Base-by-base conservation (phyloP, 2,329 filamentous ascomycete genomes). In the Epicoccum nigrum region DNA sequence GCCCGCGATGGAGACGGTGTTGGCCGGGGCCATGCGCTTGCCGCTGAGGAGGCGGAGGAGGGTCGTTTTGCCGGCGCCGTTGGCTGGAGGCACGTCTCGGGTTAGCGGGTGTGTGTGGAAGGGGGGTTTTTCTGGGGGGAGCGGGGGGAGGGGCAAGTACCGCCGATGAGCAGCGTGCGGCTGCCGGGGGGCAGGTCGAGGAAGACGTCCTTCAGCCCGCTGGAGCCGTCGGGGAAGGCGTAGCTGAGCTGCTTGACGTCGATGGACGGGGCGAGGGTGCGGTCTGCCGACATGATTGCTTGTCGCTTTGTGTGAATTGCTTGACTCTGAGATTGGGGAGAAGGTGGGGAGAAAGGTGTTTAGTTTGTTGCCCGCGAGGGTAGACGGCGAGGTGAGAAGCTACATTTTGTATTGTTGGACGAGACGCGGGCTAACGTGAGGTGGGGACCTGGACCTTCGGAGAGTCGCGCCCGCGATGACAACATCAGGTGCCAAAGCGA, bases 61-160 rank as follows among this genome's bases (percentile, higher is more conserved):
- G 0, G 94, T 99, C 7, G 94, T 97, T 78, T 99, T 99, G 60
- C 94, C 94, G 16, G 94, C 93, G 58, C 94, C 94, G 74, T 99
- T 99, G 72, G 94, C 84, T 86, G 61, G 13, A n/a, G 28, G 13
- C 1, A 12, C 7, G 12, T 30, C 7, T 25, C 9, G 12, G 28
- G 7, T 30, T 30, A 27, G 23, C 23, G 11, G 11, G n/a, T n/a
- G n/a, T n/a, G n/a, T 23, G 21, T 23, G 21, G 21, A 8, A 23
- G 21, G 21, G 21, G 27, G 27, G 4, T 5, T 30, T 30, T 30
- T 30, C 6, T 13, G 13, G 27, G 27, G 27, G 13, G 27, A n/a
- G 27, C 4, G 11, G 7, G 11, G 23, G 32, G 16, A 31, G 19
- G 15, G 60, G 65, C 69, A 77, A 85, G 69, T 77, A 85, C 84